Percentiles rank a stretch among this genome's conserved stretches.
Evolutionary conservation across 352 stramenopile species (phyloP).

Genomic region (Phytophthora melonis): DNA sequence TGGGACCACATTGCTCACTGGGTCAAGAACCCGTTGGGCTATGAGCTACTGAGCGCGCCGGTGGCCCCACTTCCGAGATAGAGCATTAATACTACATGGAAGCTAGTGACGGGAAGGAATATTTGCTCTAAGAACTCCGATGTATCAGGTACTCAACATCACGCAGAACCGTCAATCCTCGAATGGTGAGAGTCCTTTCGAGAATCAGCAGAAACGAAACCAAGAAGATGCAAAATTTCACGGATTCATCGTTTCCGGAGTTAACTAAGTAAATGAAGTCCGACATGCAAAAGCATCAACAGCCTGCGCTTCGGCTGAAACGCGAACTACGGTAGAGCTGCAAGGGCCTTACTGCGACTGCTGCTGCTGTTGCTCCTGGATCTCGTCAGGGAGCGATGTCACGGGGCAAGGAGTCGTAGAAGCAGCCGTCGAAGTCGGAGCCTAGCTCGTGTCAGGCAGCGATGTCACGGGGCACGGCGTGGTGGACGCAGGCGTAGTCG

Average conservation of each 20-base stretch:
- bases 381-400: conserved; percentile 12
- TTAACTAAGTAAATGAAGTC: conserved; percentile 22
- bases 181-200: too few relatives aligned
- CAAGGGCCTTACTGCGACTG: conserved; percentile 19
- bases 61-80: conserved; percentile 27
- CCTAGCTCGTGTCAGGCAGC: conserved; percentile 9
- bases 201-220: background rate
- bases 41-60: conserved; percentile 27
- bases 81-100: too few relatives aligned
- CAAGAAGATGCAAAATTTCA: conserved; percentile 15
- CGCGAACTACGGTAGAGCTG: conserved; percentile 5
- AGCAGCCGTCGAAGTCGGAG: background rate
- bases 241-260: conserved; percentile 22
- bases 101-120: too few relatives aligned
- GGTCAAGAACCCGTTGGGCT: conserved; percentile 35
- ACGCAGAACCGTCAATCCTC: too few relatives aligned
- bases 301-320: conserved; percentile 9
- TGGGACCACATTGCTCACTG: conserved; percentile 19
- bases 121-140: too few relatives aligned
- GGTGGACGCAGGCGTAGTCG: background rate
- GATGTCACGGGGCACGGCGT: conserved; percentile 25
- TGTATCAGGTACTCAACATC: too few relatives aligned
- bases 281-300: conserved; percentile 5
- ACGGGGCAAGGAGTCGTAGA: conserved; percentile 17
- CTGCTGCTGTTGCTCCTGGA: conserved; percentile 21